Evolutionary conservation across 2,329 filamentous ascomycete species (phyloP), one percentile per base, ranked within the genome.

Genomic region (Fusarium udum): DNA sequence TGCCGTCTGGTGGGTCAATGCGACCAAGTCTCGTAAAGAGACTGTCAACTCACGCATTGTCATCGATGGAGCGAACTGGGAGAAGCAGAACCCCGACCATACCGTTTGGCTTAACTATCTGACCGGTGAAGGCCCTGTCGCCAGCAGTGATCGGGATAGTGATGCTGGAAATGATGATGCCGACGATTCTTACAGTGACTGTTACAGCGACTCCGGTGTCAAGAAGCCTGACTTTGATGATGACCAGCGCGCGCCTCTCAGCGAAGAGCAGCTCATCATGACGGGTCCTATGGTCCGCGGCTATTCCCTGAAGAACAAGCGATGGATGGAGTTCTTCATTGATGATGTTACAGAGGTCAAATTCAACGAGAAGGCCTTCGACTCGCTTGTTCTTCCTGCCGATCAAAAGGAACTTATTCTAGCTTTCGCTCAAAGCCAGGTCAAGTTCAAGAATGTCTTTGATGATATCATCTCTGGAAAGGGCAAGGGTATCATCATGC

Each of bases 401-500:
- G 84, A 85, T 34, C 82, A 87, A 60, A 89, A 89, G 77, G 84
- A 87, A 43, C 80, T 89, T 15, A 84, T 88, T 71, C 81, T 85
- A 12, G 85, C 85, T 4, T 86, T 88, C 59, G 86, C 85, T 3
- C 82, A 86, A 77, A 83, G 82, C 10, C 86, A 88, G 78, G 81
- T 79, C 63, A 78, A 77, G 70, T 77, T 85, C 46, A 82, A 84
- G 39, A 78, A 82, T 20, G 79, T 72, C 14, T 88, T 88, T 67
- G 86, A 88, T 79, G 86, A 88, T 67, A 81, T 88, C 63, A 87
- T 88, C 75, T 82, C 82, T 15, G 86, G 86, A 55, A 88, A 89
- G 80, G 87, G 82, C 63, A 84, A 83, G 71, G 86, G 85, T 22
- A 84, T 87, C 67, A 86, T 88, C 73, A 83, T 86, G 78, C 80